Evolutionary conservation across 116 monocot genomes (phyloP).

Genomic region (Dioscorea cayenensis): DNA sequence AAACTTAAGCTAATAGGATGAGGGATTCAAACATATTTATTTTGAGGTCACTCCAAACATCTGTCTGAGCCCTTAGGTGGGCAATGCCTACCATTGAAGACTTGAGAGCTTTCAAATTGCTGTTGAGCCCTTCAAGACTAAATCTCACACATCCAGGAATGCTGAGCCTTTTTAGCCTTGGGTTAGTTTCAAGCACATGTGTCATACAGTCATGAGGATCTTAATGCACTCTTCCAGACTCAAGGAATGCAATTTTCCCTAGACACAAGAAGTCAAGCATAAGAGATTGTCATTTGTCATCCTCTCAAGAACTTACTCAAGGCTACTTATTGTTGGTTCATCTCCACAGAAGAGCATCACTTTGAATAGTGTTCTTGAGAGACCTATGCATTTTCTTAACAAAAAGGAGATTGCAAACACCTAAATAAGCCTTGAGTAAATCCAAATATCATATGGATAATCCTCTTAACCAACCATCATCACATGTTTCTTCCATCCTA

Average conservation of each 20-base stretch:
- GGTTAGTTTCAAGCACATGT: slow-evolving; percentile 28
- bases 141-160: slow-evolving; percentile 46
- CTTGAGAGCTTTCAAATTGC: slow-evolving; percentile 38
- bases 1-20: too few relatives aligned
- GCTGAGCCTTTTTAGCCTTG: slow-evolving; percentile 38
- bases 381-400: slow-evolving; percentile 53
- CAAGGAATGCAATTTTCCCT: slow-evolving; percentile 33
- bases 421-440: slow-evolving; percentile 30
- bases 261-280: slow-evolving; percentile 21
- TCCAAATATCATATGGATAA: slow-evolving; percentile 15
- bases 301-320: slow-evolving; percentile 4
- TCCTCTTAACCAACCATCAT: not conserved
- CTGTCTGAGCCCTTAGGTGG: slow-evolving; percentile 32
- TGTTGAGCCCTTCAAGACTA: slow-evolving; percentile 28
- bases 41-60: slow-evolving; percentile 31
- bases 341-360: slow-evolving; percentile 46
- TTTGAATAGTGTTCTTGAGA: slow-evolving; percentile 17
- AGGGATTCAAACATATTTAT: too few relatives aligned
- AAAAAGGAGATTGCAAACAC: slow-evolving; percentile 38
- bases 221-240: slow-evolving; percentile 22
- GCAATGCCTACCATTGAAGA: slow-evolving; percentile 19
- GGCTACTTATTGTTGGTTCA: slow-evolving; percentile 21
- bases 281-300: slow-evolving; percentile 40
- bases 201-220: slow-evolving; percentile 29
- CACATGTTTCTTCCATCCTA: not conserved